Evolutionary conservation across 257 asterid genomes (phyloP), one percentile per base, ranked within the genome.

Genomic region (Solanum tarapatanum): DNA sequence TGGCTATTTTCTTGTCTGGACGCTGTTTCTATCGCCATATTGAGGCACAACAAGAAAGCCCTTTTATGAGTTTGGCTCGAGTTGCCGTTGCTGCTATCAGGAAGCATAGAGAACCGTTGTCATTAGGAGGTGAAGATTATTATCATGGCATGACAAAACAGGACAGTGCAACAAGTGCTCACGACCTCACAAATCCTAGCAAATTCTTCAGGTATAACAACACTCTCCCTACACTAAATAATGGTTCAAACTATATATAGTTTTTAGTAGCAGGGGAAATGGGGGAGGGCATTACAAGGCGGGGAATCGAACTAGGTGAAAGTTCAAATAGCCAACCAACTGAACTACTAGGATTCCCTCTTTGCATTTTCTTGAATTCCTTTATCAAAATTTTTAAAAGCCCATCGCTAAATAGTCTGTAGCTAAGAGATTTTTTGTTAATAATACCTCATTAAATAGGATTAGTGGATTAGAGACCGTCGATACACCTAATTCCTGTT

Each of bases 1-100:
- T 94, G 58, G 84, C 85, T 10, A 88, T 88, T 84, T 90, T 93
- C 89, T 60, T 92, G 86, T 58, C 88, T 32, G 98, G 96, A 6
- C 86, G 8, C 7, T 86, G 86, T 7, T 90, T 90, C 87, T 94
- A 93, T 62, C 89, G 91, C 33, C 89, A 88, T 48, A 83, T 90
- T 45, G 88, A 88, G 83, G 87, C 92, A 45, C 87, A 75, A 7
- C 90, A 89, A 24, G 90, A 89, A 21, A 90, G 91, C 88, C 96
- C 94, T 4, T 91, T 93, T 7, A 89, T 87, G 12, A 79, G 89
- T 87, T 64, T 92, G 39, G 89, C 90, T 35, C 92, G 87, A 5
- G 94, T 93, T 6, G 19, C 86, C 23, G 91, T 91, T 2, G 93
- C 96, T 3, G 88, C 93, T 11, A 0, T 91, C 8, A 80, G 92